Percentiles rank a stretch among this genome's conserved stretches.
These are phyloP conservation scores for Notholithocarpus densiflorus DNA, from an alignment of 306 rosid species.

Conservation along the genomic window DNA sequence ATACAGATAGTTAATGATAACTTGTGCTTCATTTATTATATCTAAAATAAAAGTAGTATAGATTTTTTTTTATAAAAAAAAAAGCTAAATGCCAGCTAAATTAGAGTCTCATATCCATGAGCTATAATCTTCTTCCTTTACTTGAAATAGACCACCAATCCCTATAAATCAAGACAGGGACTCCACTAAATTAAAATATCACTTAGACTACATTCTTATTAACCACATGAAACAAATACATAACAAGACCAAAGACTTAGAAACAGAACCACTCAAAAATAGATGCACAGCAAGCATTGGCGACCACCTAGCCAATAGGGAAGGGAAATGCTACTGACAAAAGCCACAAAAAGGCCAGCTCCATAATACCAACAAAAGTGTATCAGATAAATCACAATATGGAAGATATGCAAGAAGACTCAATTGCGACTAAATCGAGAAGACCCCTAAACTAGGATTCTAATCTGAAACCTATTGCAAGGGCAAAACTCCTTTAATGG, in stretches of 20 bases:
- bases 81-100: background rate
- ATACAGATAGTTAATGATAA: slow-evolving; percentile 9
- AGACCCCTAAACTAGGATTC: background rate
- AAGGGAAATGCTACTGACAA: background rate
- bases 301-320: background rate
- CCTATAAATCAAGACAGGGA: background rate
- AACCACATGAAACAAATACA: background rate
- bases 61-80: too few species aligned
- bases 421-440: background rate
- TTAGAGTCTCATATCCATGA: slow-evolving; percentile 5
- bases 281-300: background rate
- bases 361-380: background rate
- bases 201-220: background rate
- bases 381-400: background rate
- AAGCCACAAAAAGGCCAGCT: background rate
- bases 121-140: background rate
- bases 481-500: background rate
- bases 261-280: background rate
- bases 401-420: background rate
- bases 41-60: background rate
- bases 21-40: background rate
- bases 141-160: background rate
- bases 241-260: background rate
- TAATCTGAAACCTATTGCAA: background rate
- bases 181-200: background rate